Base-by-base conservation (phyloP, 768 basidiomycete species). In the Lentinula aciculospora region DNA sequence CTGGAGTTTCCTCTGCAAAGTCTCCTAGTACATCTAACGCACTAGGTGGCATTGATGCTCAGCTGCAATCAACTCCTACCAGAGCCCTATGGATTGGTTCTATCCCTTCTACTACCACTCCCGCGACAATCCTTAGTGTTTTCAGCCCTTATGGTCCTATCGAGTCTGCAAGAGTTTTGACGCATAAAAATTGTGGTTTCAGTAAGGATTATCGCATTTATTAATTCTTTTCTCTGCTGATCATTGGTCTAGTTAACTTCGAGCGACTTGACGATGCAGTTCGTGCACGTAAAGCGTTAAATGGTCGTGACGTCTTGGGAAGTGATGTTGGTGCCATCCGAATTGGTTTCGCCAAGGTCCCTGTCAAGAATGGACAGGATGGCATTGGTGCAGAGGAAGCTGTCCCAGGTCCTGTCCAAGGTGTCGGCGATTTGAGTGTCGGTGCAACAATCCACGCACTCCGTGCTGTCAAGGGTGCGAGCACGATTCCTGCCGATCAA, bases 121-220 rank as follows among this genome's bases (percentile, higher is more conserved):
- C 97, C 7, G 91, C 92, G 2, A 95, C 93, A 2, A 90, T 99
- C 62, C 72, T 98, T 53, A 94, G 93, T 64, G 92, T 99, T 40
- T 99, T 99, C 69, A 94, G 94, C 65, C 94, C 95, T 19, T 99
- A 93, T 66, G 97, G 97, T 0, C 92, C 95, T 3, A 98, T 99
- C 62, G 97, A 99, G 73, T 95, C 92, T 50, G 97, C 96, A 8
- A 78, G 97, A 59, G 94, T 98, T 13, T 76, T 99, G 65, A 95
- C 94, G 3, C 94, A 97, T 76, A 98, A 98, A 77, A 96, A 96
- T 64, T 97, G 97, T 71, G 92, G 93, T 60, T 92, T 90, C 73
- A 89, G 85, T 87, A 58, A 70, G 86, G 83, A 4, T 27, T 21
- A 15, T 57, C 64, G 28, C 44, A 3, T 49, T 31, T 55, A 50